A percentile compares a stretch with the other conserved stretches of the same genome.
Evolutionary conservation across 2,329 filamentous ascomycete species (phyloP).

Genomic region (Myriangium duriaei): DNA sequence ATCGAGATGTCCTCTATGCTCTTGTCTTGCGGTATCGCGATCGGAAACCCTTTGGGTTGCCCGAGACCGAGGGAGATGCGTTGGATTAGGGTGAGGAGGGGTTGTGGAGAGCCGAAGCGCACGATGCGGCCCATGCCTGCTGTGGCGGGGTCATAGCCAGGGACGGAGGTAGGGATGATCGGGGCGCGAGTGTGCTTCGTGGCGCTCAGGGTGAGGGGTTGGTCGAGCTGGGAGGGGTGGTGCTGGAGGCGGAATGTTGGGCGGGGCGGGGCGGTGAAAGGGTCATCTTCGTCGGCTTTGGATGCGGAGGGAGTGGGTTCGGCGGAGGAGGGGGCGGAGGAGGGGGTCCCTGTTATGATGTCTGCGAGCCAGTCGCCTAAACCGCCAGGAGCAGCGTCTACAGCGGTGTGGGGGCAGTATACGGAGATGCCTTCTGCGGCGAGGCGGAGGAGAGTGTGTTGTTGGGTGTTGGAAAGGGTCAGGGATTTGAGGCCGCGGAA

Average conservation of each 20-base stretch:
- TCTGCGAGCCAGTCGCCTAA: conserved; percentile 92
- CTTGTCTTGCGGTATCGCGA: conserved; percentile 50
- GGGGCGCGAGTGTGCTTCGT: conserved; percentile 39
- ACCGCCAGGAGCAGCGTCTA: conserved; percentile 74
- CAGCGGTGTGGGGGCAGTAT: conserved; percentile 89
- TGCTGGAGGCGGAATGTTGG: conserved; percentile 34
- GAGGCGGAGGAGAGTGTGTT: conserved; percentile 69
- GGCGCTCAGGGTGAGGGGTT: conserved; percentile 28
- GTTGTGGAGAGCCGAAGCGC: conserved; percentile 39
- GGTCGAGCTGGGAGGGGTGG: conserved; percentile 34
- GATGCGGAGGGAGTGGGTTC: conserved; percentile 1
- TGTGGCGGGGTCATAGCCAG: conserved; percentile 29
- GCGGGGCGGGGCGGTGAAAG: conserved; percentile 23
- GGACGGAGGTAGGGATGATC: conserved; percentile 37
- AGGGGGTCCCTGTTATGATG: conserved; percentile 52
- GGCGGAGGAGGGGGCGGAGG: conserved; percentile 5
- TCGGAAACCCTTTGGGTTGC: conserved; percentile 51
- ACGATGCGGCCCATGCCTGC: conserved; percentile 52
- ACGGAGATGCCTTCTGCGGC: conserved; percentile 82
- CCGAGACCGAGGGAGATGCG: conserved; percentile 52
- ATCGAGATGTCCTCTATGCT: conserved; percentile 45
- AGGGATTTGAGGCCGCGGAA: conserved; percentile 86
- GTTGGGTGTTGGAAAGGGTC: conserved; percentile 73
- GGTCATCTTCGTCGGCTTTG: conserved; percentile 20
- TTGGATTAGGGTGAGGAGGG: conserved; percentile 46